phyloP scores from a whole-genome alignment of 345 rosid species.

The Arabis hirsuta region DNA sequence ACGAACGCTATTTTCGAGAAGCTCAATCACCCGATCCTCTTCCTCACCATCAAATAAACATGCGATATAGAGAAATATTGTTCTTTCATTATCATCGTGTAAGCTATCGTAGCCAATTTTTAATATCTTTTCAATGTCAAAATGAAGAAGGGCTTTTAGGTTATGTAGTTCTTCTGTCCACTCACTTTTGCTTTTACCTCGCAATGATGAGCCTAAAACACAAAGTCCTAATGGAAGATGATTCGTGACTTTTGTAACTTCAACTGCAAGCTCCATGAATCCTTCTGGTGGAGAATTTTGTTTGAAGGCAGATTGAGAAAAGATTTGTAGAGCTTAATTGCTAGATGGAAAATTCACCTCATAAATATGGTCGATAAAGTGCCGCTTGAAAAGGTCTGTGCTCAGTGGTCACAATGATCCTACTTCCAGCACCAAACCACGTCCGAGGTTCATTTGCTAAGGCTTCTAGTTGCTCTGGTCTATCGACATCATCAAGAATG shows the following conservation, averaged over 20 bases:
- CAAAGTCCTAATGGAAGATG: slow-evolving; percentile 24
- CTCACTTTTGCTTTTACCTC: background rate
- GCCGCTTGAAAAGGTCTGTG: background rate
- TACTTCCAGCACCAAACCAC: slow-evolving; percentile 27
- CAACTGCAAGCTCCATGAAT: slow-evolving; percentile 8
- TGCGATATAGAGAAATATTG: slow-evolving; percentile 16
- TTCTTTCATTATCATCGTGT: background rate
- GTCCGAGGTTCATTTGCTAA: background rate
- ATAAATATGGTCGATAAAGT: background rate
- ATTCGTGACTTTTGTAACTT: background rate
- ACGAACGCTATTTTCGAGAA: background rate
- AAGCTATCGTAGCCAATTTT: slow-evolving; percentile 8
- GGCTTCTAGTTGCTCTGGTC: slow-evolving; percentile 12
- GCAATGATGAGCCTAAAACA: slow-evolving; percentile 20
- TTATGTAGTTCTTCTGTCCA: background rate
- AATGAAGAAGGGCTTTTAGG: background rate
- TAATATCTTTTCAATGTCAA: background rate
- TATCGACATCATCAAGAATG: slow-evolving; percentile 25
- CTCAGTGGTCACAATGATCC: slow-evolving; percentile 16
- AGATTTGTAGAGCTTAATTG: background rate
- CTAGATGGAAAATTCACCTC: slow-evolving; percentile 9
- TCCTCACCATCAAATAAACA: slow-evolving; percentile 4
- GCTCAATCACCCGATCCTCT: slow-evolving; percentile 7
- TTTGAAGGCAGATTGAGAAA: background rate
- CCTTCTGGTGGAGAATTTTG: slow-evolving; percentile 10